Percentiles rank a stretch among this genome's conserved stretches.
phyloP scores from a whole-genome alignment of 176 grass and related monocot genomes.

The Oryza nivara region DNA sequence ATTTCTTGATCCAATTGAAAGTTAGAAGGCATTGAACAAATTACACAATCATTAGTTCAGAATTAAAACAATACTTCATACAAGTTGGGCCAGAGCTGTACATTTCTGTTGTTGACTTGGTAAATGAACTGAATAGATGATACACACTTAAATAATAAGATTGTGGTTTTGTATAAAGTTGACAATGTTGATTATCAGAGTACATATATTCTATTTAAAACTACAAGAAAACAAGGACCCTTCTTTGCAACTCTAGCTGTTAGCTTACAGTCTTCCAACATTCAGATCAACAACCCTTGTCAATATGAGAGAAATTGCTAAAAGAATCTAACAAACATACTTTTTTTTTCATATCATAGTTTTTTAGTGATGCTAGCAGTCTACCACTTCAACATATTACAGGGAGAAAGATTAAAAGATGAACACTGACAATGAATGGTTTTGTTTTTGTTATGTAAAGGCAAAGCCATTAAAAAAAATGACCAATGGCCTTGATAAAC shows the following conservation, averaged over 20 bases:
- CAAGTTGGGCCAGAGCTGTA: background rate
- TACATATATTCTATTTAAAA: background rate
- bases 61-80: background rate
- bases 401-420: conserved; percentile 6
- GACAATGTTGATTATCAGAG: conserved; percentile 7
- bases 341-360: background rate
- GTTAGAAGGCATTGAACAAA: background rate
- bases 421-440: background rate
- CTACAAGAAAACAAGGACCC: background rate
- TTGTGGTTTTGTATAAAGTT: conserved; percentile 19
- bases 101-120: background rate
- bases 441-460: conserved; percentile 31
- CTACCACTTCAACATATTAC: conserved; percentile 7
- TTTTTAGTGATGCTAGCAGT: conserved; percentile 3
- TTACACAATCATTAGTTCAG: background rate
- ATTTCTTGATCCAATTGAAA: conserved; percentile 20
- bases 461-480: background rate
- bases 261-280: background rate
- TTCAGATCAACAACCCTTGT: background rate
- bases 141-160: background rate
- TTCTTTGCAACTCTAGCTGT: conserved; percentile 28
- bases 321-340: background rate
- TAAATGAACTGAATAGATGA: background rate
- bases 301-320: background rate
- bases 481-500: conserved; percentile 1